These are phyloP conservation scores for Chaetomium sp. DNA, from an alignment of 2,329 filamentous ascomycete genomes.

Conservation along the genomic window DNA sequence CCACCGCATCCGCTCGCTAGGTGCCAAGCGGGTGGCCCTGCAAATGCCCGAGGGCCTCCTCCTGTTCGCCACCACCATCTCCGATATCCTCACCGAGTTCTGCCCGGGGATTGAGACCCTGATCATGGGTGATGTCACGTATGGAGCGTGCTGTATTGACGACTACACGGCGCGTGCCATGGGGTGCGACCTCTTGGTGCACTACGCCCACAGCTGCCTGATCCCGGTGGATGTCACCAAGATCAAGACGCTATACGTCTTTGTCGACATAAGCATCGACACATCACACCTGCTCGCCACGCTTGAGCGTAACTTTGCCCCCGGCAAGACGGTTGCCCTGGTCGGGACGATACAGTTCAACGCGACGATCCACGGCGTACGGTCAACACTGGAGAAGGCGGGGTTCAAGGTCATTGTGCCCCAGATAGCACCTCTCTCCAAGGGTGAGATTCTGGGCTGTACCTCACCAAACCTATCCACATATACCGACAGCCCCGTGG, in stretches of 20 bases:
- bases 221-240: slow-evolving; percentile 96
- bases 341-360: slow-evolving; percentile 99
- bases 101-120: slow-evolving; percentile 88
- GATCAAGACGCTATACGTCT: slow-evolving; percentile 97
- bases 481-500: slow-evolving; percentile 51
- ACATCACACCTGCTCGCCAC: slow-evolving; percentile 83
- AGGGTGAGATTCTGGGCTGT: slow-evolving; percentile 96
- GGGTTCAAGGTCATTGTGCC: slow-evolving; percentile 87
- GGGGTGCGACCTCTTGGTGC: slow-evolving; percentile 90
- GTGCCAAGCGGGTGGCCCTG: slow-evolving; percentile 82
- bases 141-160: slow-evolving; percentile 97
- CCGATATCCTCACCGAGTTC: slow-evolving; percentile 93
- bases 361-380: slow-evolving; percentile 87
- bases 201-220: slow-evolving; percentile 95
- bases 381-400: slow-evolving; percentile 73
- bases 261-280: slow-evolving; percentile 97
- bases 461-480: slow-evolving; percentile 68
- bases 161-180: slow-evolving; percentile 95
- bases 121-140: slow-evolving; percentile 99
- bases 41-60: slow-evolving; percentile 96
- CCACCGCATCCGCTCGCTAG: slow-evolving; percentile 81
- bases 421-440: slow-evolving; percentile 88
- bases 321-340: slow-evolving; percentile 84
- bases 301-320: slow-evolving; percentile 81
- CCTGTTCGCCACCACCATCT: slow-evolving; percentile 95